These are phyloP conservation scores for Trichocomaceae sp. DNA, from an alignment of 2,329 filamentous ascomycete genomes.

Conservation along the genomic window DNA sequence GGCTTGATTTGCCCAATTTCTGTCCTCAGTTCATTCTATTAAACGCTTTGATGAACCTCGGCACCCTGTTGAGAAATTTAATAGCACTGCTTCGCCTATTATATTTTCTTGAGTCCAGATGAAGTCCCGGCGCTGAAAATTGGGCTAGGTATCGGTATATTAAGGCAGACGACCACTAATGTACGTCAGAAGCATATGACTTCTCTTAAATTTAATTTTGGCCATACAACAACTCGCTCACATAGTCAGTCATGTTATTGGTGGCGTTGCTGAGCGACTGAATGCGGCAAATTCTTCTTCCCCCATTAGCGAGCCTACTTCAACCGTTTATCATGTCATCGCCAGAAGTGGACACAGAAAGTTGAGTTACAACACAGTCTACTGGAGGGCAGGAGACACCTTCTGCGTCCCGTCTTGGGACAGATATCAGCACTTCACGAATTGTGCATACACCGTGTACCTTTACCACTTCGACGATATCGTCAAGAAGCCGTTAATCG, in stretches of 20 bases:
- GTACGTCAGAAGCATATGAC: no score
- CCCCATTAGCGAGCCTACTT: slow-evolving; percentile 44
- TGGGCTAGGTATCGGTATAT: no score
- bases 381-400: slow-evolving; percentile 48
- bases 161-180: slow-evolving; percentile 24
- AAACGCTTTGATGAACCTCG: slow-evolving; percentile 44
- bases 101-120: no score
- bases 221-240: no score
- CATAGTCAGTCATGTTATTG: slow-evolving; percentile 32
- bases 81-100: slow-evolving; percentile 19
- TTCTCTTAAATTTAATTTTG: no score
- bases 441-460: slow-evolving; percentile 35
- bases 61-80: slow-evolving; percentile 46
- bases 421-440: slow-evolving; percentile 43
- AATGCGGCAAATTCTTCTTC: slow-evolving; percentile 32
- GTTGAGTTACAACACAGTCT: slow-evolving; percentile 32
- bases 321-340: slow-evolving; percentile 50
- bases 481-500: no score
- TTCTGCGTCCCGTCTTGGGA: slow-evolving; percentile 52
- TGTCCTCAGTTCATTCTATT: slow-evolving; percentile 49
- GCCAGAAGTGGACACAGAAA: slow-evolving; percentile 39
- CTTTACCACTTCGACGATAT: slow-evolving; percentile 51
- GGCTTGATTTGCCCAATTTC: slow-evolving; percentile 49
- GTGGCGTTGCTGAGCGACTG: slow-evolving; percentile 44
- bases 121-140: no score